Percentiles rank a stretch among this genome's conserved stretches.
These are phyloP conservation scores for Pleurotus sapidus DNA, from an alignment of 768 basidiomycete genomes.

Conservation along the genomic window DNA sequence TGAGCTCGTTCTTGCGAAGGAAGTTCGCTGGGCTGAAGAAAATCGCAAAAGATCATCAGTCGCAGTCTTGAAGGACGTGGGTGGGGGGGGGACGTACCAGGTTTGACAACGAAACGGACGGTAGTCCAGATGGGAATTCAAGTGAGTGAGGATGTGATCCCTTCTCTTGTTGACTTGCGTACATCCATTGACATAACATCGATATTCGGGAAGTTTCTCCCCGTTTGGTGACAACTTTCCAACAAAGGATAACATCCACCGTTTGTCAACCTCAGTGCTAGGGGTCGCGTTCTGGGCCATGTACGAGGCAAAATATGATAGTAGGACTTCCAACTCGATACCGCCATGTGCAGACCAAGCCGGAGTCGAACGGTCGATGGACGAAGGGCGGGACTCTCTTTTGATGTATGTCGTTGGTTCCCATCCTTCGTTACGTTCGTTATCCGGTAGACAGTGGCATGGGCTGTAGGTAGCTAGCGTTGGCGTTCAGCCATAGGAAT, in stretches of 20 bases:
- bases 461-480: no score
- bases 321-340: constrained; percentile 50
- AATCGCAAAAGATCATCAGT: background rate
- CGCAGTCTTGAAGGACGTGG: no score
- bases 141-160: constrained; percentile 73
- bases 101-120: constrained; percentile 55
- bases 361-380: constrained; percentile 43
- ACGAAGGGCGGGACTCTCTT: background rate
- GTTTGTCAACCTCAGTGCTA: constrained; percentile 57
- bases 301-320: constrained; percentile 53
- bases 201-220: constrained; percentile 54
- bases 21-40: constrained; percentile 55
- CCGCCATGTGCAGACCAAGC: constrained; percentile 66
- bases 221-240: constrained; percentile 61
- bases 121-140: constrained; percentile 71
- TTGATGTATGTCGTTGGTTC: background rate
- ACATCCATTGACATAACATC: constrained; percentile 69
- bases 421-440: background rate
- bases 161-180: constrained; percentile 66
- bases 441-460: no score
- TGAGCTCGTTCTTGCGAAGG: constrained; percentile 75
- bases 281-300: constrained; percentile 41
- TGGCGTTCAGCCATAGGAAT: no score
- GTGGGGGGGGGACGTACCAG: no score
- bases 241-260: constrained; percentile 65